Percentiles rank a stretch among this genome's conserved stretches.
Evolutionary conservation across 768 basidiomycete genomes (phyloP).

Genomic region (Russula dissimulans): DNA sequence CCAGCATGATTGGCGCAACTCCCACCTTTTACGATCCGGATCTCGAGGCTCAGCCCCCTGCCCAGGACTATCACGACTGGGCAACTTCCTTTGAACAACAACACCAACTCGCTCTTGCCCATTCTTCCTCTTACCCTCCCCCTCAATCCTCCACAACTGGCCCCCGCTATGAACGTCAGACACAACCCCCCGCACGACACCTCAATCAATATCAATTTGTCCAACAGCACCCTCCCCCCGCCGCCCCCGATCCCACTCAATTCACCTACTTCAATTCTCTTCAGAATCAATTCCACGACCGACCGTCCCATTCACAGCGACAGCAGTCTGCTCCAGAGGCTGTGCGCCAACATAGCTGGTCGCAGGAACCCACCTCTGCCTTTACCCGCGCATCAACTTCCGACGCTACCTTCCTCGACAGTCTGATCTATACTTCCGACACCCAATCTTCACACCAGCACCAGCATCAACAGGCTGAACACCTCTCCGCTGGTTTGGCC

Average conservation of each 20-base stretch:
- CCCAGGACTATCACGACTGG: constrained; percentile 14
- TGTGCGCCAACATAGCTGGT: neutral
- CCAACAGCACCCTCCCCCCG: neutral
- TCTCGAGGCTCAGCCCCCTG: constrained; percentile 1
- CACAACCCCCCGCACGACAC: neutral
- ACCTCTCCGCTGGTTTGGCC: neutral
- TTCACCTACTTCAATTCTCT: neutral
- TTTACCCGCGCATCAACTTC: neutral
- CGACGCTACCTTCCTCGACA: neutral
- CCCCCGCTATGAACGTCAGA: neutral
- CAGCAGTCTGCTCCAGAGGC: neutral
- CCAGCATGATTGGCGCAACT: constrained; percentile 20
- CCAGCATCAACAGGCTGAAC: neutral
- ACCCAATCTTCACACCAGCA: neutral
- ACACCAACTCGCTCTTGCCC: neutral
- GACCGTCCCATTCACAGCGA: neutral
- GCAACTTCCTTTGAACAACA: neutral
- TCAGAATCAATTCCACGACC: neutral
- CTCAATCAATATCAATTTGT: constrained; percentile 15
- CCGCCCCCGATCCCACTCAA: neutral
- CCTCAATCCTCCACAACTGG: neutral
- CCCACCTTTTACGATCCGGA: constrained; percentile 21
- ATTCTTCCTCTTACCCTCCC: neutral
- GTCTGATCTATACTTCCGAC: neutral
- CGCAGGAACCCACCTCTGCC: neutral